Conservation (phyloP, 225 moss, liverwort and hornwort species). For the Ulota crispa region DNA sequence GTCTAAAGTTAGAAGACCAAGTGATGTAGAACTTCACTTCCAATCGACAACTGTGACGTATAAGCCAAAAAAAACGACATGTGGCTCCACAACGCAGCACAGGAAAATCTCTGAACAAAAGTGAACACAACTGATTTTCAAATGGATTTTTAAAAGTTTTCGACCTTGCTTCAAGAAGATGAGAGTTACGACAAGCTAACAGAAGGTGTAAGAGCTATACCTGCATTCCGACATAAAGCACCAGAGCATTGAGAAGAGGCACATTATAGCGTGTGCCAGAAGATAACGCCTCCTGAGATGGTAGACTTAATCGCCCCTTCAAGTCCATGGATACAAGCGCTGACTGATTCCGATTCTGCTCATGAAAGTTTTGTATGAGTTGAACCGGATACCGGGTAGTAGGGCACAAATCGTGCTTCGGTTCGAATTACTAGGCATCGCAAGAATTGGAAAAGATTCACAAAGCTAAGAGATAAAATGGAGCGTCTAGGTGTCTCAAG, state of each 20-base stretch:
- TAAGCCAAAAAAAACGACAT: constrained; percentile 3
- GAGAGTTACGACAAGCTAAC: background rate
- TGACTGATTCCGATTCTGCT: constrained; percentile 77
- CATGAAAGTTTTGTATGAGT: background rate
- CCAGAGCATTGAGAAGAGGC: constrained; percentile 85
- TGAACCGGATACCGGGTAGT: background rate
- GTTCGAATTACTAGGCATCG: background rate
- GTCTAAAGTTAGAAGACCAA: constrained; percentile 7
- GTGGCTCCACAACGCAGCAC: background rate
- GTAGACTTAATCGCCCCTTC: constrained; percentile 75
- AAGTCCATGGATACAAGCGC: constrained; percentile 75
- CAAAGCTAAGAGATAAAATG: background rate
- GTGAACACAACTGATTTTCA: background rate
- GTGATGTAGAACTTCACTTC: background rate
- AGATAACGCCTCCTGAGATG: constrained; percentile 68
- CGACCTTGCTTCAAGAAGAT: background rate
- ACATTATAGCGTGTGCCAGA: constrained; percentile 90
- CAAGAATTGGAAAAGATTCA: background rate
- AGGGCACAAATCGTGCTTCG: background rate
- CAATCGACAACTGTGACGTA: background rate
- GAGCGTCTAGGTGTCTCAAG: background rate
- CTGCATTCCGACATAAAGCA: constrained; percentile 95
- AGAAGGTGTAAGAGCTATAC: constrained; percentile 33
- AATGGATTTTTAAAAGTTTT: background rate
- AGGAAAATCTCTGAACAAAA: background rate